Evolutionary conservation across 805 yeast species (phyloP).

Genomic region (Cyberlindnera subsufficiens): DNA sequence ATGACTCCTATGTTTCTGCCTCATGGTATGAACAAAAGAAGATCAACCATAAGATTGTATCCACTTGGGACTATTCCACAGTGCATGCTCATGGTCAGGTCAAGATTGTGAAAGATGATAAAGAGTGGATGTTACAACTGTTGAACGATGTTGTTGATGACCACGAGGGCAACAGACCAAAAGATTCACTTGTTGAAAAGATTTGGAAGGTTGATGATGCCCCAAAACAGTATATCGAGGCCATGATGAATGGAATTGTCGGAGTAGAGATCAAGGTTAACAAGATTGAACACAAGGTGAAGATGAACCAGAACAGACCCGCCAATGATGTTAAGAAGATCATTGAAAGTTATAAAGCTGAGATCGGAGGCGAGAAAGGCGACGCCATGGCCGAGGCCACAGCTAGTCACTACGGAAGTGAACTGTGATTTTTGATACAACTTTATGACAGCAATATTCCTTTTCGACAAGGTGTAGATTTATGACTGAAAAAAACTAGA

Average conservation of each 20-base stretch:
- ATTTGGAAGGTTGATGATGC: conserved; percentile 57
- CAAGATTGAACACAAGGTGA: conserved; percentile 45
- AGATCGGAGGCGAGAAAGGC: conserved; percentile 27
- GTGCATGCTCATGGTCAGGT: conserved; percentile 53
- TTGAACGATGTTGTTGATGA: conserved; percentile 38
- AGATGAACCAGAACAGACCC: conserved; percentile 47
- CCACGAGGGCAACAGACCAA: conserved; percentile 37
- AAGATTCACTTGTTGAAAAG: conserved; percentile 16
- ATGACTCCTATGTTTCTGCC: conserved; percentile 50
- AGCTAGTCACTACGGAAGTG: background rate
- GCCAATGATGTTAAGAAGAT: conserved; percentile 46
- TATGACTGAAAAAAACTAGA: too few species aligned
- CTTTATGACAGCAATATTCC: too few species aligned
- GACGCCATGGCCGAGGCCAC: conserved; percentile 9
- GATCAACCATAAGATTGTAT: conserved; percentile 56
- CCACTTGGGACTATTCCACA: conserved; percentile 62
- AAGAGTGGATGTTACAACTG: conserved; percentile 39
- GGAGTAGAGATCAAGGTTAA: conserved; percentile 50
- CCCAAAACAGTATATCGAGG: conserved; percentile 39
- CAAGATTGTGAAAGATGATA: conserved; percentile 36
- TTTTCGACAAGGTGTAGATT: too few species aligned
- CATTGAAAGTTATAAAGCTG: conserved; percentile 38
- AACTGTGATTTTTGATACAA: too few species aligned
- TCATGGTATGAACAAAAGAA: conserved; percentile 52
- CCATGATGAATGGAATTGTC: conserved; percentile 42